Evolutionary conservation across 345 rosid species (phyloP), one percentile per base, ranked within the genome.

Genomic region (Dipteronia sinensis): DNA sequence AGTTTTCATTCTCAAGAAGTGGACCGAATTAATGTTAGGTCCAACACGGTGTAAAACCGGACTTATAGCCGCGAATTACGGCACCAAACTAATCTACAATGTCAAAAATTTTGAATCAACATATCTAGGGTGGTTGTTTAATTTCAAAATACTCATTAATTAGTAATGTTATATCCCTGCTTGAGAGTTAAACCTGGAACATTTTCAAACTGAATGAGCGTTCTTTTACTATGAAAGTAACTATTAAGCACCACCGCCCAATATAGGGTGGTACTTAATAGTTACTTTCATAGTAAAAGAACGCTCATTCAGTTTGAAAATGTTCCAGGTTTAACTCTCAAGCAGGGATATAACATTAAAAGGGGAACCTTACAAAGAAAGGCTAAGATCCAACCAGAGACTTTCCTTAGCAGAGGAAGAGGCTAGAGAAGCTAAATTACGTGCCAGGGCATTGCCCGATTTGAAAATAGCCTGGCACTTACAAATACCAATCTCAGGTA

Each of bases 61-160:
- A 61, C 51, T 64, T 25, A 34, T 22, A 73, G 59, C 51, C 69
- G 1, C 20, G 56, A 34, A 20, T 38, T 49, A 38, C 31, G 71
- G 77, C 17, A 12, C 72, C 55, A 74, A 65, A 49, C 10, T 29
- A 2, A 15, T 25, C 19, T 65, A 2, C 23, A 59, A 46, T 27
- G 11, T 62, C 79, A 6, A 34, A 19, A 27, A 19, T 22, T 9
- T 16, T 25, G 44, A 62, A 67, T 71, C 38, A 71, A 65, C 22
- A 64, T 73, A 46, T 44, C 49, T 73, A 46, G 23, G 16, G 13
- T 23, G 61, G 55, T 46, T 17, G 44, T 22, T 63, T 16, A 61
- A 5, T 59, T 56, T 53, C 27, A 76, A 71, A n/a, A 53, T 55
- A 25, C 23, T 9, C 66, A 49, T 71, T 76, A 44, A 55, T 53